A percentile compares a stretch with the other conserved stretches of the same genome.
Evolutionary conservation across 768 basidiomycete genomes (phyloP).

Genomic region (Auriscalpium microsporum): DNA sequence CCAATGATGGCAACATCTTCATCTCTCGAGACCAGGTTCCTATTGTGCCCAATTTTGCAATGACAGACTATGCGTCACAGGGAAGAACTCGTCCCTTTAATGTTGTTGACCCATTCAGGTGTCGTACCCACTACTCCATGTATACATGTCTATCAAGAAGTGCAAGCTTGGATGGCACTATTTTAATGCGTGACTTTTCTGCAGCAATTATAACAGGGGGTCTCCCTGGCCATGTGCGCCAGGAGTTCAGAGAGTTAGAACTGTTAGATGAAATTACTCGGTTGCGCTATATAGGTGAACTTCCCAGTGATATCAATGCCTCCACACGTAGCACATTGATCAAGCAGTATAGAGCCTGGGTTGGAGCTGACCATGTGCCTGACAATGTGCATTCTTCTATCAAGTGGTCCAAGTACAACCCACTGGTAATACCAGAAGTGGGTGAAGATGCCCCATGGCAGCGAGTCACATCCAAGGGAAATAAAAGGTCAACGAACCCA

Average conservation of each 20-base stretch:
- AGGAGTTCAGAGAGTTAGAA: slow-evolving; percentile 15
- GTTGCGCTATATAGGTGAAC: neutral
- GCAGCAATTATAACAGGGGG: slow-evolving; percentile 4
- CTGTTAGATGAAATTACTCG: slow-evolving; percentile 8
- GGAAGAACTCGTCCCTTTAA: slow-evolving; percentile 17
- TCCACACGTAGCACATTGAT: neutral
- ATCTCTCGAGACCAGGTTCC: slow-evolving; percentile 10
- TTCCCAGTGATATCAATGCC: neutral
- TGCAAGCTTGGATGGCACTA: slow-evolving; percentile 7
- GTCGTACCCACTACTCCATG: slow-evolving; percentile 9
- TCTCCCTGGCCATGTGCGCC: slow-evolving; percentile 5
- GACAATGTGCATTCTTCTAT: neutral
- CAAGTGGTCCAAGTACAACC: neutral
- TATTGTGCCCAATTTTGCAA: slow-evolving; percentile 17
- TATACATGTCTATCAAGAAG: slow-evolving; percentile 19
- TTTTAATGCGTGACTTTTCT: slow-evolving; percentile 12
- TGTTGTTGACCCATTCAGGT: slow-evolving; percentile 8
- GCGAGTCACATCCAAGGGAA: neutral
- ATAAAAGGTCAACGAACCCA: too few species aligned
- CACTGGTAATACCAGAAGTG: neutral
- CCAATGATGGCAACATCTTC: neutral
- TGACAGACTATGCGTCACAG: slow-evolving; percentile 19
- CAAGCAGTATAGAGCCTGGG: neutral
- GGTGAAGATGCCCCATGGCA: neutral
- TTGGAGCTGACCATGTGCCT: neutral